Percentiles rank a stretch among this genome's conserved stretches.
These are phyloP conservation scores for Cyclocybe cylindracea DNA, from an alignment of 768 basidiomycete species.

Conservation along the genomic window DNA sequence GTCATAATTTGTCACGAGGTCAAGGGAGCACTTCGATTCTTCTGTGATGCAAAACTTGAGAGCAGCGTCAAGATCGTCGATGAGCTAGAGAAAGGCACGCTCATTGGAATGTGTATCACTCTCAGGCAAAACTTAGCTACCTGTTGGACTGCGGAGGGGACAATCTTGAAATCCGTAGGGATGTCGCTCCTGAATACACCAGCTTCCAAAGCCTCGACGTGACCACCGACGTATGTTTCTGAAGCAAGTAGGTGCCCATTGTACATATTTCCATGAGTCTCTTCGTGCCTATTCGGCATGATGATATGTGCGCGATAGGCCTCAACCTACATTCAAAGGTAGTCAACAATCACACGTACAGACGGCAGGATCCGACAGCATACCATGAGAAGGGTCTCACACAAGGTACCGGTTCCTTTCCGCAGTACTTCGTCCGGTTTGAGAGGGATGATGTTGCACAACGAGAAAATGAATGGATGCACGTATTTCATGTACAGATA, in stretches of 20 bases:
- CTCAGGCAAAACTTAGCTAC: constrained; percentile 34
- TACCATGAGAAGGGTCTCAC: constrained; percentile 98
- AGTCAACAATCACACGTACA: neutral
- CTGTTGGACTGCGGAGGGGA: constrained; percentile 82
- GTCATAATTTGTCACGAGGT: constrained; percentile 92
- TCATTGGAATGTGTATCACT: constrained; percentile 1
- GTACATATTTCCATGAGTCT: constrained; percentile 87
- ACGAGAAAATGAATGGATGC: constrained; percentile 97
- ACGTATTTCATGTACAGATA: constrained; percentile 99
- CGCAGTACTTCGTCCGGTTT: constrained; percentile 95
- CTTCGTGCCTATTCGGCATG: constrained; percentile 98
- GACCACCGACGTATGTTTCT: constrained; percentile 98
- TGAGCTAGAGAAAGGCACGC: constrained; percentile 55
- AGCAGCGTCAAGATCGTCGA: constrained; percentile 92
- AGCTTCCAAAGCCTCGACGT: constrained; percentile 97
- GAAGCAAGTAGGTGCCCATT: constrained; percentile 96
- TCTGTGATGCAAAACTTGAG: constrained; percentile 85
- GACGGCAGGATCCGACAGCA: too few relatives aligned
- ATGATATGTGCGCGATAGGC: constrained; percentile 90
- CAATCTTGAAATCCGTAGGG: constrained; percentile 91
- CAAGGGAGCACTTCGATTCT: constrained; percentile 78
- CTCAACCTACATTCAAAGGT: constrained; percentile 69
- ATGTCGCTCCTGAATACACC: constrained; percentile 99
- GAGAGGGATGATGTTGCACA: constrained; percentile 98
- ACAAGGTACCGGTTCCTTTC: constrained; percentile 95